Conservation (phyloP, 306 rosid genomes). For the Trifolium dubium region DNA sequence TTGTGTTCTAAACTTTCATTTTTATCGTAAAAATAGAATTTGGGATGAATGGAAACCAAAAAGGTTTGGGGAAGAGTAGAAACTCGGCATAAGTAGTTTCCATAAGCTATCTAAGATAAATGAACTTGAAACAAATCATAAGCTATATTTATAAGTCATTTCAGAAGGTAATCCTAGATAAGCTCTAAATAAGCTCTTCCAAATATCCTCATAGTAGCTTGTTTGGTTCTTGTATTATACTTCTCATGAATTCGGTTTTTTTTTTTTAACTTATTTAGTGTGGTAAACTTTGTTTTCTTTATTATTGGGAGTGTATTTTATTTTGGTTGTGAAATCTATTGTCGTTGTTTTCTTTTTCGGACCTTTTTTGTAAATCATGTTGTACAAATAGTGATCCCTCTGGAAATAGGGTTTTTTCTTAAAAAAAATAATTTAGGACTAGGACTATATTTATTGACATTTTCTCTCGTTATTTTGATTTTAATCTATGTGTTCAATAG, state of each 20-base stretch:
- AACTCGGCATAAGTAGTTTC: background rate
- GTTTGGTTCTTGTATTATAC: slow-evolving; percentile 3
- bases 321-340: background rate
- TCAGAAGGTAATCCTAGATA: background rate
- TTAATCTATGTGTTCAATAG: too few species aligned
- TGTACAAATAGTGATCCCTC: too few species aligned
- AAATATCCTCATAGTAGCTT: background rate
- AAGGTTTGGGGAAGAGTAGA: background rate
- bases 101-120: background rate
- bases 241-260: slow-evolving; percentile 2
- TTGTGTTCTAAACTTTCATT: background rate
- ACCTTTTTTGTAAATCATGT: slow-evolving; percentile 13
- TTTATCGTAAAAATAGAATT: background rate
- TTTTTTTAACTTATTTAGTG: background rate
- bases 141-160: background rate
- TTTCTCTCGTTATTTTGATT: too few species aligned
- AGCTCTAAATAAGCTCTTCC: background rate
- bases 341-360: slow-evolving; percentile 25
- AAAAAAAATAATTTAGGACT: too few species aligned
- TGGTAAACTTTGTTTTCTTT: slow-evolving; percentile 6
- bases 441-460: too few species aligned
- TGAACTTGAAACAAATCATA: background rate
- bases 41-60: background rate
- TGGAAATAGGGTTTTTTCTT: too few species aligned
- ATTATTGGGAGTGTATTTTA: background rate